phyloP scores from a whole-genome alignment of 2,329 filamentous ascomycete genomes.

The Botrytis cinerea region DNA sequence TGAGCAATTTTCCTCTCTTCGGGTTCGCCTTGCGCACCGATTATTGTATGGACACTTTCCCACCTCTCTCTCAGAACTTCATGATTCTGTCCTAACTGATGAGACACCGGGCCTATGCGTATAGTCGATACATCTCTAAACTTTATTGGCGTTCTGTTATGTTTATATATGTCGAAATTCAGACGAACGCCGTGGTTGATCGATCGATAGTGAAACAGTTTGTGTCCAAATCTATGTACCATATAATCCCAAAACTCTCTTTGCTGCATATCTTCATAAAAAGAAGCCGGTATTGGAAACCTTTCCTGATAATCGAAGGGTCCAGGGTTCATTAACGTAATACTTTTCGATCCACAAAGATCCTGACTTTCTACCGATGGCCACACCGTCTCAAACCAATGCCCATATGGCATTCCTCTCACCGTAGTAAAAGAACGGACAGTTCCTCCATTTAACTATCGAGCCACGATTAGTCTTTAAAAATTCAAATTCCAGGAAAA shows the following conservation, averaged over 20 bases:
- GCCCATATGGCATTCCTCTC: constrained; percentile 25
- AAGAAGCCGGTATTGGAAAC: constrained; percentile 29
- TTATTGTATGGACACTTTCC: too few relatives aligned
- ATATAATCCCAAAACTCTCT: constrained; percentile 30
- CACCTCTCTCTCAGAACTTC: neutral
- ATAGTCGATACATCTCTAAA: neutral
- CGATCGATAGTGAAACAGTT: constrained; percentile 26
- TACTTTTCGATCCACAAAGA: neutral
- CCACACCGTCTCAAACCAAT: constrained; percentile 27
- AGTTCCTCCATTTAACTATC: constrained; percentile 10
- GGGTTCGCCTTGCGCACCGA: neutral
- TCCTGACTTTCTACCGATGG: constrained; percentile 11
- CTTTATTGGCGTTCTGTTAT: neutral
- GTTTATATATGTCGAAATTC: neutral
- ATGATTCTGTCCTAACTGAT: neutral
- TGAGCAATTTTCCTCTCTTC: neutral
- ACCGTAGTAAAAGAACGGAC: neutral
- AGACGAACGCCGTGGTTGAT: constrained; percentile 18
- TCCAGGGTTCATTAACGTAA: constrained; percentile 24
- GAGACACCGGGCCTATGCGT: neutral
- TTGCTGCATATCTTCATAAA: constrained; percentile 33
- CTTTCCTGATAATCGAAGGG: constrained; percentile 18
- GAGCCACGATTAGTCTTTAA: neutral
- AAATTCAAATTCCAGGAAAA: neutral
- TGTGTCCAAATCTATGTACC: constrained; percentile 27